phyloP scores from a whole-genome alignment of 2,329 filamentous ascomycete species.

The Aspergillus ibericus region DNA sequence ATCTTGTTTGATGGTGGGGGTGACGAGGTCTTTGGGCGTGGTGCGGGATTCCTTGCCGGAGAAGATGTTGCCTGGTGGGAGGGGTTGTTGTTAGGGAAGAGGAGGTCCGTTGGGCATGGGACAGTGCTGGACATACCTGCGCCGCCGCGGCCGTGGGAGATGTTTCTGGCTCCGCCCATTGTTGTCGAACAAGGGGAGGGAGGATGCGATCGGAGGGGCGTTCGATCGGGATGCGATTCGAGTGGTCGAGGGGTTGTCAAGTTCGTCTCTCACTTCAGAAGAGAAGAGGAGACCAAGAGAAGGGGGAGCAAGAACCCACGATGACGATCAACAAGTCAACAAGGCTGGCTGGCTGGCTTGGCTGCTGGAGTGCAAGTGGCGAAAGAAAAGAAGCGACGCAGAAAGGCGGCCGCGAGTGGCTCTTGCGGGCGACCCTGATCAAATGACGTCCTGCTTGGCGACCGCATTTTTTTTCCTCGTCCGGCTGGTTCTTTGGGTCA shows the following conservation, averaged over 20 bases:
- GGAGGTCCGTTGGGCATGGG: neutral
- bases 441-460: slow-evolving; percentile 5
- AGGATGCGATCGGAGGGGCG: neutral
- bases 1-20: slow-evolving; percentile 78
- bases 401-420: neutral
- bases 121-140: slow-evolving; percentile 52
- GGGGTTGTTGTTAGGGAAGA: neutral
- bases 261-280: no score
- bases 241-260: no score
- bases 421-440: neutral
- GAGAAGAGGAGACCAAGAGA: neutral
- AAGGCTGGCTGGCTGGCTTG: no score
- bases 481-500: no score
- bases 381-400: neutral
- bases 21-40: slow-evolving; percentile 67
- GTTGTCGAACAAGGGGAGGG: slow-evolving; percentile 2
- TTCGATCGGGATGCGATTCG: neutral
- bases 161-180: slow-evolving; percentile 27
- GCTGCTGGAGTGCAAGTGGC: no score
- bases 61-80: slow-evolving; percentile 59
- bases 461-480: neutral
- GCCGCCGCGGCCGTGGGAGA: slow-evolving; percentile 74
- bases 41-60: slow-evolving; percentile 54
- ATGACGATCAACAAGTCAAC: neutral
- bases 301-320: neutral